A percentile compares a stretch with the other conserved stretches of the same genome.
phyloP scores from a whole-genome alignment of 192 early-diverging fungal species.

The Coemansia sp. region DNA sequence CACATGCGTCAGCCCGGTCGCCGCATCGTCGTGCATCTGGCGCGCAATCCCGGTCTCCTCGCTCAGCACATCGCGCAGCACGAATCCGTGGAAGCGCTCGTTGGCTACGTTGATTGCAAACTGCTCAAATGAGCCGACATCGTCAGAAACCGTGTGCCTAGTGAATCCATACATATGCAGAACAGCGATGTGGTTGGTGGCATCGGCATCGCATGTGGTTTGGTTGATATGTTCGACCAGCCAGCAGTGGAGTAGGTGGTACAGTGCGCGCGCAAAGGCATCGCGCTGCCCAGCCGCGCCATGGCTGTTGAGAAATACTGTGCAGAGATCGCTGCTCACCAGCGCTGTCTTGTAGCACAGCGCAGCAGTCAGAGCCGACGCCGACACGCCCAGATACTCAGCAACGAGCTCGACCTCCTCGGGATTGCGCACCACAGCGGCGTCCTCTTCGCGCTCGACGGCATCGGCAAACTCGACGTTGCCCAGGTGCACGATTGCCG shows the following conservation, averaged over 20 bases:
- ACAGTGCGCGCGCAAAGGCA: slow-evolving; percentile 77
- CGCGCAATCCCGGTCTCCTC: slow-evolving; percentile 37
- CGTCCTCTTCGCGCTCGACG: slow-evolving; percentile 66
- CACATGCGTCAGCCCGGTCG: slow-evolving; percentile 17
- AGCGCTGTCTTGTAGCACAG: slow-evolving; percentile 82
- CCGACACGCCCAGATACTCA: slow-evolving; percentile 72
- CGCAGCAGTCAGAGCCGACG: slow-evolving; percentile 66
- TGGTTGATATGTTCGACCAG: slow-evolving; percentile 90
- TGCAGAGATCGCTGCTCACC: slow-evolving; percentile 83
- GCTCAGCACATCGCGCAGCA: slow-evolving; percentile 35
- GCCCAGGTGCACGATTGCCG: slow-evolving; percentile 89
- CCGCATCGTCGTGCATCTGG: slow-evolving; percentile 37
- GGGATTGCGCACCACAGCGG: slow-evolving; percentile 71
- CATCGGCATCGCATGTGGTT: slow-evolving; percentile 59
- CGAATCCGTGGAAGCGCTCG: slow-evolving; percentile 59
- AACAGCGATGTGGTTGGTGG: slow-evolving; percentile 85
- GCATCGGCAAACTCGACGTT: slow-evolving; percentile 78
- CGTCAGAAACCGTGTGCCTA: slow-evolving; percentile 7
- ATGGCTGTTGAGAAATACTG: slow-evolving; percentile 81
- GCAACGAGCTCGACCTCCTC: slow-evolving; percentile 74
- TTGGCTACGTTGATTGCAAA: slow-evolving; percentile 70
- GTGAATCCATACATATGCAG: slow-evolving; percentile 80
- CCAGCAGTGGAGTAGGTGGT: slow-evolving; percentile 85
- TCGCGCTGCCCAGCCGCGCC: slow-evolving; percentile 81
- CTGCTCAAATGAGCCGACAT: slow-evolving; percentile 60